A percentile compares a stretch with the other conserved stretches of the same genome.
These are phyloP conservation scores for Termitomyces sp. DNA, from an alignment of 768 basidiomycete genomes.

Conservation along the genomic window DNA sequence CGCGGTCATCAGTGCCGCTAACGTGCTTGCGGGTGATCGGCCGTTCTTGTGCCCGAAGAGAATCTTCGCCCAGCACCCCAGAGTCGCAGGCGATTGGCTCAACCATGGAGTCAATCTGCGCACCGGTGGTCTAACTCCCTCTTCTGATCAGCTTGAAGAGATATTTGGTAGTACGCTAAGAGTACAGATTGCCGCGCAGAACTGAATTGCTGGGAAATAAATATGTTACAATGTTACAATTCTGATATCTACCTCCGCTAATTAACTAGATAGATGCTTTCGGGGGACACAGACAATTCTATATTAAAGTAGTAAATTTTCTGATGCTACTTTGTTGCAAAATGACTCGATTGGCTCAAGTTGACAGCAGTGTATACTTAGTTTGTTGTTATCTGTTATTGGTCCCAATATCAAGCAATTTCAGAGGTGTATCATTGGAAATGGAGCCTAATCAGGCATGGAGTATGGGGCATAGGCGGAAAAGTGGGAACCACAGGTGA, in stretches of 20 bases:
- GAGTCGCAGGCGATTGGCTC: slow-evolving; percentile 16
- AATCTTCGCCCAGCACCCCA: slow-evolving; percentile 18
- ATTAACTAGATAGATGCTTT: no score
- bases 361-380: neutral
- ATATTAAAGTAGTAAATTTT: neutral
- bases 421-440: no score
- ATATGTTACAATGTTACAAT: no score
- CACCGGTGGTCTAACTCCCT: slow-evolving; percentile 14
- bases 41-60: slow-evolving; percentile 34
- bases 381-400: neutral
- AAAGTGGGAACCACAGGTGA: no score
- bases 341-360: neutral
- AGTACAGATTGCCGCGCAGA: slow-evolving; percentile 6
- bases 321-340: neutral
- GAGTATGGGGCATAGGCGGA: no score
- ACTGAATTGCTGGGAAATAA: neutral
- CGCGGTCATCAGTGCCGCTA: slow-evolving; percentile 71
- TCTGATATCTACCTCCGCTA: no score
- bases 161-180: slow-evolving; percentile 6
- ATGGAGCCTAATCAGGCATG: no score
- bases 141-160: slow-evolving; percentile 8
- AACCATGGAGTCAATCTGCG: slow-evolving; percentile 15
- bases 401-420: no score
- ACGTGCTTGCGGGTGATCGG: slow-evolving; percentile 49
- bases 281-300: neutral